Conservation (phyloP, 2,329 filamentous ascomycete species). For the Ophiostoma perfectum region DNA sequence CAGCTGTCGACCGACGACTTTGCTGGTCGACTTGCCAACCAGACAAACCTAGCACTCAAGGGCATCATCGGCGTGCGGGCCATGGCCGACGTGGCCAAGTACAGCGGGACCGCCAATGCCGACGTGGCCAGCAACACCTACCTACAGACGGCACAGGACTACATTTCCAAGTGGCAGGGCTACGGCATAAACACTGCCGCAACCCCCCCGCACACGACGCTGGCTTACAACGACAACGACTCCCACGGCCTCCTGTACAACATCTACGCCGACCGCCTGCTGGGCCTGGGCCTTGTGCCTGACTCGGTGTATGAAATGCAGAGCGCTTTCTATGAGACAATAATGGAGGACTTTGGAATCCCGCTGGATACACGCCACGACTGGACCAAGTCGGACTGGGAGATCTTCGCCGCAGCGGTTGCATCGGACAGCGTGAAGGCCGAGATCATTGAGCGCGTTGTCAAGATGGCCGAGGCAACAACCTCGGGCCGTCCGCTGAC, state of each 20-base stretch:
- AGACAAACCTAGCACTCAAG: constrained; percentile 71
- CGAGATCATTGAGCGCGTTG: constrained; percentile 63
- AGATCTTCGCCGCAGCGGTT: constrained; percentile 77
- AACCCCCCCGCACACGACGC: constrained; percentile 60
- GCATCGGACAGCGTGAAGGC: constrained; percentile 54
- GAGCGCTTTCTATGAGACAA: constrained; percentile 66
- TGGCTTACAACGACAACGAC: constrained; percentile 64
- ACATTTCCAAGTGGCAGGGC: constrained; percentile 67
- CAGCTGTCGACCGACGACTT: constrained; percentile 73
- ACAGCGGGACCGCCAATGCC: constrained; percentile 51
- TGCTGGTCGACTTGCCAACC: constrained; percentile 63
- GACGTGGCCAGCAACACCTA: constrained; percentile 10
- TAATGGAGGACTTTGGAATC: constrained; percentile 71
- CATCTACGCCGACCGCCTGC: constrained; percentile 70
- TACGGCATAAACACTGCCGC: constrained; percentile 64
- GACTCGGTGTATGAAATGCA: constrained; percentile 71
- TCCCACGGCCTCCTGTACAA: constrained; percentile 66
- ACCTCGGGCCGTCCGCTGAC: constrained; percentile 64
- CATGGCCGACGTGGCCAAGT: constrained; percentile 62
- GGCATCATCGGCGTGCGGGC: constrained; percentile 74
- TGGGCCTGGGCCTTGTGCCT: constrained; percentile 72
- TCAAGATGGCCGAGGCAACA: constrained; percentile 70
- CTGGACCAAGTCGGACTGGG: constrained; percentile 84
- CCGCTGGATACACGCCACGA: constrained; percentile 75
- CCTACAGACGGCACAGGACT: constrained; percentile 37